Percentiles rank a stretch among this genome's conserved stretches.
Evolutionary conservation across 2,329 filamentous ascomycete genomes (phyloP).

Genomic region (Clonostachys rhizophaga): DNA sequence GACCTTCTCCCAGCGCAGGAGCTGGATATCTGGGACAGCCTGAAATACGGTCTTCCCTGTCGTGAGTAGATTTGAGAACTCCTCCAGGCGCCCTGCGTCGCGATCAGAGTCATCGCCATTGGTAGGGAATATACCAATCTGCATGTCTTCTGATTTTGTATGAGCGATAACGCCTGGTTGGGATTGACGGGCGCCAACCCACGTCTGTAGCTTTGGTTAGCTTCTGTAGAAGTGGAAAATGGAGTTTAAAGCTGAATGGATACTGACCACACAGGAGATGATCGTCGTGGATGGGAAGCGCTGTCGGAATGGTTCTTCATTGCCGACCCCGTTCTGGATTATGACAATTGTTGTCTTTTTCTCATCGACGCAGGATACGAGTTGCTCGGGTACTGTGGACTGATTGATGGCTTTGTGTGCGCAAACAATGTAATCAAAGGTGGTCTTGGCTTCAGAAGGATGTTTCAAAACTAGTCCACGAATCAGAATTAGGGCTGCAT

Average conservation of each 20-base stretch:
- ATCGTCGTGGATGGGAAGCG: slow-evolving; percentile 58
- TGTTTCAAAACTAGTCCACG: slow-evolving; percentile 31
- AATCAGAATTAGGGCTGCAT: no score
- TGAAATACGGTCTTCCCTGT: slow-evolving; percentile 36
- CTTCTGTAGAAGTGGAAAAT: background rate
- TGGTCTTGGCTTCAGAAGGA: slow-evolving; percentile 31
- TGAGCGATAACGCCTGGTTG: slow-evolving; percentile 43
- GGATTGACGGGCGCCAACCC: slow-evolving; percentile 47
- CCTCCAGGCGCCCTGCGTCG: slow-evolving; percentile 30
- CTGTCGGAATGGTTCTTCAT: slow-evolving; percentile 60
- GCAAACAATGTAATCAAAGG: slow-evolving; percentile 60
- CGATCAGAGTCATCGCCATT: slow-evolving; percentile 9
- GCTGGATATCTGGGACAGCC: slow-evolving; percentile 48
- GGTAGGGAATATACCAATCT: slow-evolving; percentile 48
- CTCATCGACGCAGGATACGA: slow-evolving; percentile 52
- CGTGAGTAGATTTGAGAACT: slow-evolving; percentile 31
- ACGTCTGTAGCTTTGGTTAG: slow-evolving; percentile 25
- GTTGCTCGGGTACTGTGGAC: slow-evolving; percentile 54
- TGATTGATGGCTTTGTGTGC: slow-evolving; percentile 69
- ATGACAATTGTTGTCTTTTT: slow-evolving; percentile 53
- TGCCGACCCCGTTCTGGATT: slow-evolving; percentile 68
- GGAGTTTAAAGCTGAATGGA: background rate
- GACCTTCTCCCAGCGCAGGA: slow-evolving; percentile 55
- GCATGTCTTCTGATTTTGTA: slow-evolving; percentile 45
- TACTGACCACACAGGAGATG: slow-evolving; percentile 46